Percentiles rank a stretch among this genome's conserved stretches.
These are phyloP conservation scores for Plasmodium sp. DNA, from an alignment of 169 alveolate species.

Conservation along the genomic window DNA sequence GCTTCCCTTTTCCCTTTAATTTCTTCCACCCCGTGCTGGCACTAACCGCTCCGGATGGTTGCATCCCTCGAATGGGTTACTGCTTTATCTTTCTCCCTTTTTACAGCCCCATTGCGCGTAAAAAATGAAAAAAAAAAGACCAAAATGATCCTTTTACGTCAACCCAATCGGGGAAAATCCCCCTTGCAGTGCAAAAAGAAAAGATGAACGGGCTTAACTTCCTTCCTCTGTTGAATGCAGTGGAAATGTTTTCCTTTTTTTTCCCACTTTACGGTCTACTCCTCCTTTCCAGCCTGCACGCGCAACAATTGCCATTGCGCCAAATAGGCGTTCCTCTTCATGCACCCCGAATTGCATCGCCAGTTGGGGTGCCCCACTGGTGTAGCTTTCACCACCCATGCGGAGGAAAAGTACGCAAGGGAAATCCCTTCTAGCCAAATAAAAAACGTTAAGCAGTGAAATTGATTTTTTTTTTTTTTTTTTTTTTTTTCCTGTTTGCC, in stretches of 20 bases:
- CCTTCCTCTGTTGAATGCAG: neutral
- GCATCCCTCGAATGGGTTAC: neutral
- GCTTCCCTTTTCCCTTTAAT: neutral
- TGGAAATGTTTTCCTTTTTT: neutral
- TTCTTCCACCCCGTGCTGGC: neutral
- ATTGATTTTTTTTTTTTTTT: no score
- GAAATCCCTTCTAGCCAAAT: no score
- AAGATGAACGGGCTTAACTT: neutral
- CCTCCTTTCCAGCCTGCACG: no score
- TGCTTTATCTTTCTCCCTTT: neutral
- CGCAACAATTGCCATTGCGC: no score
- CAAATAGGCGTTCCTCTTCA: no score
- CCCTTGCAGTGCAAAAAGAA: neutral
- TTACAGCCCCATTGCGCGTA: neutral
- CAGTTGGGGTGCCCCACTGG: no score
- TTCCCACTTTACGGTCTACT: no score
- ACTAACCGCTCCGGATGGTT: neutral
- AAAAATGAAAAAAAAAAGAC: neutral
- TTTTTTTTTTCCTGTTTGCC: no score
- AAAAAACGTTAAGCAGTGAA: no score
- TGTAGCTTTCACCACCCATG: no score
- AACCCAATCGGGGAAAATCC: neutral
- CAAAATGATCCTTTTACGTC: neutral
- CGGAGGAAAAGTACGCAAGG: no score
- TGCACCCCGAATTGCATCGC: no score